Evolutionary conservation across 306 rosid species (phyloP).

Genomic region (Medicago arabica): DNA sequence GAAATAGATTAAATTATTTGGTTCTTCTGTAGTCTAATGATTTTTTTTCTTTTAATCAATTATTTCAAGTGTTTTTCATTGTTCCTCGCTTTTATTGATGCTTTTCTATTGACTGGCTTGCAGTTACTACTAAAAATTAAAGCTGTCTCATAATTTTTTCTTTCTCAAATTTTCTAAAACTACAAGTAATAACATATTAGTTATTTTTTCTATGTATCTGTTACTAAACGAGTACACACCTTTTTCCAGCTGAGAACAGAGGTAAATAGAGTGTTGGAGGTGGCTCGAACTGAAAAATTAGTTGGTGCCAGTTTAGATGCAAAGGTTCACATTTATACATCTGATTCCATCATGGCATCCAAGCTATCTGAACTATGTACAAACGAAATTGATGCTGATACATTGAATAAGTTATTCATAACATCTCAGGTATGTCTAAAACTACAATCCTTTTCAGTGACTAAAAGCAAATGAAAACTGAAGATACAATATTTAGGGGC

Average conservation of each 20-base stretch:
- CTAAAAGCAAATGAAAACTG: conserved; percentile 1
- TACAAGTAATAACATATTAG: conserved; percentile 1
- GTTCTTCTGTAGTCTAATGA: background rate
- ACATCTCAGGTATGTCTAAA: conserved; percentile 80
- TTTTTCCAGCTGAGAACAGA: conserved; percentile 86
- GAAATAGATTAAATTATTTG: background rate
- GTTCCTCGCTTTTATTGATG: background rate
- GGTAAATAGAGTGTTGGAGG: conserved; percentile 88
- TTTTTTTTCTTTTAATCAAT: background rate
- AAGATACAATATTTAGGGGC: background rate
- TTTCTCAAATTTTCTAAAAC: conserved; percentile 3
- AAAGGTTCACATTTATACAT: conserved; percentile 71
- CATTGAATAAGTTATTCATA: conserved; percentile 73
- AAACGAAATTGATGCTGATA: conserved; percentile 71
- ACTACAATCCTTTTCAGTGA: conserved; percentile 20
- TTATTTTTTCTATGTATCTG: conserved; percentile 26
- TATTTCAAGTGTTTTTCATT: background rate
- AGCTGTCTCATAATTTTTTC: background rate
- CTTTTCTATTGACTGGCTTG: background rate
- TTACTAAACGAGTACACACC: conserved; percentile 35
- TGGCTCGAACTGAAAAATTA: conserved; percentile 77
- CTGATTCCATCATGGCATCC: conserved; percentile 66
- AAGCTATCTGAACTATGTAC: conserved; percentile 66
- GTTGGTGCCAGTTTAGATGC: conserved; percentile 97
- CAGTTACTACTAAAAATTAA: background rate